Conservation (phyloP, 1,284 basidiomycete species). For the Thecaphora frezii region DNA sequence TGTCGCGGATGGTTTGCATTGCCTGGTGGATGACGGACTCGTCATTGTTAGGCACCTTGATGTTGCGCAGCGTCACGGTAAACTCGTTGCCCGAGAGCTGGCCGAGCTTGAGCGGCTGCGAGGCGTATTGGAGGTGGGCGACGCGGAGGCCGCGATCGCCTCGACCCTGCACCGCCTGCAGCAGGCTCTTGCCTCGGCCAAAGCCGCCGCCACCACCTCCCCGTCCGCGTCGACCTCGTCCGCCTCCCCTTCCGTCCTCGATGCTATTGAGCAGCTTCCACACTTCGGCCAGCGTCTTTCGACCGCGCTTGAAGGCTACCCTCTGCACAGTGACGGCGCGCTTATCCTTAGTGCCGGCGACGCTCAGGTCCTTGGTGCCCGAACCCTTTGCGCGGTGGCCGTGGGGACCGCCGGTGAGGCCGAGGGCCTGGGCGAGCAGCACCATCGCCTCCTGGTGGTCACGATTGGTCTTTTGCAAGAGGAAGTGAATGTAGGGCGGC, state of each 20-base stretch:
- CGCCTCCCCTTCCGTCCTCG: conserved; percentile 63
- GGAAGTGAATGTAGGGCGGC: conserved; percentile 88
- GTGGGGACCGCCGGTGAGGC: conserved; percentile 20
- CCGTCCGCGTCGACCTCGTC: conserved; percentile 60
- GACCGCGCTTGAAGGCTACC: conserved; percentile 78
- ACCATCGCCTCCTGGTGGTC: conserved; percentile 92
- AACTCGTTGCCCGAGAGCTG: conserved; percentile 96
- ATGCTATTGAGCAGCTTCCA: conserved; percentile 67
- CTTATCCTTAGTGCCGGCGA: conserved; percentile 98
- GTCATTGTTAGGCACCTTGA: conserved; percentile 16
- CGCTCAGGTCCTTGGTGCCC: conserved; percentile 69
- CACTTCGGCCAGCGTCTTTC: conserved; percentile 78
- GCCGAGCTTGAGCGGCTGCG: conserved; percentile 80
- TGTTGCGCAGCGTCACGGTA: conserved; percentile 85
- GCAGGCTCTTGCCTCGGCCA: conserved; percentile 21
- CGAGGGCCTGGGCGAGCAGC: conserved; percentile 67
- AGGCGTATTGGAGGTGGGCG: conserved; percentile 82
- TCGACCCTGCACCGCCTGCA: conserved; percentile 21
- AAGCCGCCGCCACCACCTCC: conserved; percentile 24
- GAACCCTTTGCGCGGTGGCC: neutral
- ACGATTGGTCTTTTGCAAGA: conserved; percentile 93
- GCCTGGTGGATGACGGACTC: conserved; percentile 67
- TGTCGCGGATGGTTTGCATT: conserved; percentile 76
- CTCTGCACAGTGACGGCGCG: conserved; percentile 92
- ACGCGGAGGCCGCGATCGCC: conserved; percentile 74